Percentiles rank a stretch among this genome's conserved stretches.
These are phyloP conservation scores for Extremus antarcticus DNA, from an alignment of 495 filamentous ascomycete genomes.

Conservation along the genomic window DNA sequence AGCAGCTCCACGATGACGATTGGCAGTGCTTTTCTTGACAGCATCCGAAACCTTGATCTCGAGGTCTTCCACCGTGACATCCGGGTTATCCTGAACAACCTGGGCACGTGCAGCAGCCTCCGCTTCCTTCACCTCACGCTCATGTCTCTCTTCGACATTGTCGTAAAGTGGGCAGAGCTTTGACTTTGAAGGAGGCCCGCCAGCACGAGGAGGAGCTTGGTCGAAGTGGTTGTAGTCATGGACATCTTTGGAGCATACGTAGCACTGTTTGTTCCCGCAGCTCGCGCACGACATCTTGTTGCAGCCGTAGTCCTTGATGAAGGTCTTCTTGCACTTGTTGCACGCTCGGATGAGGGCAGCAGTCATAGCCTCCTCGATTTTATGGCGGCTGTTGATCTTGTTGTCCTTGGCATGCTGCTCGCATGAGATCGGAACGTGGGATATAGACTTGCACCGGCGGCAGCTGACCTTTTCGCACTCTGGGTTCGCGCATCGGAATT, in stretches of 20 bases:
- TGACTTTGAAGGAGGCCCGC: not conserved
- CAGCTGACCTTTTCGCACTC: conserved; percentile 60
- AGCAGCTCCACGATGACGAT: too few species aligned
- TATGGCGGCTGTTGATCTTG: conserved; percentile 47
- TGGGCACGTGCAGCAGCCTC: conserved; percentile 48
- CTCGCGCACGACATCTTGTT: conserved; percentile 69
- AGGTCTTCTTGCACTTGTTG: conserved; percentile 41
- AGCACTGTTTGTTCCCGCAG: conserved; percentile 54
- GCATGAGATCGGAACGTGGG: conserved; percentile 66
- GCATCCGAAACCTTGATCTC: conserved; percentile 47
- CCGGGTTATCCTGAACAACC: conserved; percentile 48
- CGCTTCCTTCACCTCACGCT: conserved; percentile 55
- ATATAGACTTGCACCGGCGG: conserved; percentile 57
- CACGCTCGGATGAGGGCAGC: conserved; percentile 66
- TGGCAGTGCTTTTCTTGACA: conserved; percentile 27
- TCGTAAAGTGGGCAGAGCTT: conserved; percentile 60
- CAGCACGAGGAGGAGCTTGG: conserved; percentile 29
- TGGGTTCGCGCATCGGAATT: conserved; percentile 61
- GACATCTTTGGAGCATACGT: conserved; percentile 55
- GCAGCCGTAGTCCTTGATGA: conserved; percentile 69
- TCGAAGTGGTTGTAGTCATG: conserved; percentile 42
- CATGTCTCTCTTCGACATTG: conserved; percentile 47
- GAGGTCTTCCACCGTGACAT: conserved; percentile 45
- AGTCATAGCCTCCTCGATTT: conserved; percentile 76
- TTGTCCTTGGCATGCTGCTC: conserved; percentile 54